Conservation (phyloP, 225 moss, liverwort and hornwort genomes). For the Pseudoscleropodium purum region DNA sequence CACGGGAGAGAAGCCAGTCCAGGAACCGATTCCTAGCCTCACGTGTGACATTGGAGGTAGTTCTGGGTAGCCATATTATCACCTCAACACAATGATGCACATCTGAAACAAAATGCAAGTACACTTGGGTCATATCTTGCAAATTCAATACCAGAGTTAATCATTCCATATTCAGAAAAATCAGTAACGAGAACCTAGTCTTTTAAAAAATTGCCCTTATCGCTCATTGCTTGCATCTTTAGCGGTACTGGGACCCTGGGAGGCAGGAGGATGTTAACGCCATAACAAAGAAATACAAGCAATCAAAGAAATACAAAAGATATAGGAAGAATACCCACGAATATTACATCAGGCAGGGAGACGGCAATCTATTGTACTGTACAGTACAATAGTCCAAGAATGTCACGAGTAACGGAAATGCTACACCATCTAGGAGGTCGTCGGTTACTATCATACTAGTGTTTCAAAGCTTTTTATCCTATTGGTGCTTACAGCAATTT, state of each 20-base stretch:
- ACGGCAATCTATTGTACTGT: background rate
- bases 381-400: background rate
- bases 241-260: no score
- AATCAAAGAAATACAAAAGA: background rate
- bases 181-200: background rate
- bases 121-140: background rate
- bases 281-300: background rate
- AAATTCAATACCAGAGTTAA: background rate
- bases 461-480: background rate
- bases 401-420: background rate
- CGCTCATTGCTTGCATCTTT: background rate
- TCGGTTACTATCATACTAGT: background rate
- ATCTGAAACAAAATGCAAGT: background rate
- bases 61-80: background rate
- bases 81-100: background rate
- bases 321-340: background rate
- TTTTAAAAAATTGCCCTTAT: background rate
- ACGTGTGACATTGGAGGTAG: background rate
- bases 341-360: background rate
- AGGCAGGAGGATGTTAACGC: no score
- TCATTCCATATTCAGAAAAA: background rate
- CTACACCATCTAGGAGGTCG: background rate
- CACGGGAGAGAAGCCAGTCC: background rate
- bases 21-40: background rate
- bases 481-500: background rate